A percentile compares a stretch with the other conserved stretches of the same genome.
Evolutionary conservation across 2,329 filamentous ascomycete species (phyloP).

Genomic region (Dactylella cylindrospora): DNA sequence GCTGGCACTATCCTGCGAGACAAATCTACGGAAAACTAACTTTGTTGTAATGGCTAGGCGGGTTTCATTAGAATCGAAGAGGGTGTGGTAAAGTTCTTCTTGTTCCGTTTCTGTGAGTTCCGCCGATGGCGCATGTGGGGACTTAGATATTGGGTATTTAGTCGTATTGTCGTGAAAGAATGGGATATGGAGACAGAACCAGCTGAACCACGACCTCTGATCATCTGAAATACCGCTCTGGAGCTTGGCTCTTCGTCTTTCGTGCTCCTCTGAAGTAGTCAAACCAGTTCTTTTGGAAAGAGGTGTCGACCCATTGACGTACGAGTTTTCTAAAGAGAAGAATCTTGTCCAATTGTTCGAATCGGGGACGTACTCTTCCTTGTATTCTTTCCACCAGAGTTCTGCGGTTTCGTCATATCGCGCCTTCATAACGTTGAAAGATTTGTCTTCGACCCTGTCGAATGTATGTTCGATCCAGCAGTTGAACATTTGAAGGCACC

Average conservation of each 20-base stretch:
- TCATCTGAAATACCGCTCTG: too few species aligned
- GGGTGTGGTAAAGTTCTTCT: constrained; percentile 30
- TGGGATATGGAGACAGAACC: too few species aligned
- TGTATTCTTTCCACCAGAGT: constrained; percentile 35
- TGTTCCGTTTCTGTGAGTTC: constrained; percentile 16
- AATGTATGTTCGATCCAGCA: constrained; percentile 26
- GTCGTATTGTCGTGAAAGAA: constrained; percentile 12
- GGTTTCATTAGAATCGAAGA: constrained; percentile 14
- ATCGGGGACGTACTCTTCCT: constrained; percentile 20
- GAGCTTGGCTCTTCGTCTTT: constrained; percentile 4
- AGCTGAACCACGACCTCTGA: constrained; percentile 11
- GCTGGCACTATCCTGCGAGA: not conserved
- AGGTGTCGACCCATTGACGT: constrained; percentile 12
- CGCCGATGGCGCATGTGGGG: constrained; percentile 1
- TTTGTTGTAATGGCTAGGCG: constrained; percentile 26
- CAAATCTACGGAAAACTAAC: constrained; percentile 5
- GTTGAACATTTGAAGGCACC: constrained; percentile 28
- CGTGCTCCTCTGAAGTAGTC: constrained; percentile 18
- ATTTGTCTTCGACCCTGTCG: constrained; percentile 16
- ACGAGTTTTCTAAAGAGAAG: constrained; percentile 20
- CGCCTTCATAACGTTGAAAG: constrained; percentile 2
- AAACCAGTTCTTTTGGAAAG: constrained; percentile 9
- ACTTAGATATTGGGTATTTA: too few species aligned
- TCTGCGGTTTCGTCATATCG: constrained; percentile 22
- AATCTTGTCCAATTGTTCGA: constrained; percentile 9